These are phyloP conservation scores for Zangia roseola DNA, from an alignment of 768 basidiomycete species.

Conservation along the genomic window DNA sequence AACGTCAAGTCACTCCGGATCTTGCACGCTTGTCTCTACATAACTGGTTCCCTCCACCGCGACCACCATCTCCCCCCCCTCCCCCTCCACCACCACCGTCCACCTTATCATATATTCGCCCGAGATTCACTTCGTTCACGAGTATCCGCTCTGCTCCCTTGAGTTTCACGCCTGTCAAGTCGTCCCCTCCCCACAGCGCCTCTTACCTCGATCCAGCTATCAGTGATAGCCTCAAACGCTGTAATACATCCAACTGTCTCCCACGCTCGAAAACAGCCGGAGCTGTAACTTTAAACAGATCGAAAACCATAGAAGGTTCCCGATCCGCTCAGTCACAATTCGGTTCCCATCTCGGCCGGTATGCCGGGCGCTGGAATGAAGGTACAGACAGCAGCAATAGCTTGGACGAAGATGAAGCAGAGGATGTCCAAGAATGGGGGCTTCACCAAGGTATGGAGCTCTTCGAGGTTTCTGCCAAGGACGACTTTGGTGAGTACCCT, in stretches of 20 bases:
- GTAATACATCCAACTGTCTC: slow-evolving; percentile 47
- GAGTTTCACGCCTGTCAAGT: slow-evolving; percentile 41
- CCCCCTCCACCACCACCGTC: slow-evolving; percentile 51
- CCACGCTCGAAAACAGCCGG: slow-evolving; percentile 50
- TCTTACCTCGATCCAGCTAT: slow-evolving; percentile 63
- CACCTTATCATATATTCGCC: slow-evolving; percentile 36
- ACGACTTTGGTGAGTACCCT: slow-evolving; percentile 60
- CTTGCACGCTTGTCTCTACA: slow-evolving; percentile 80
- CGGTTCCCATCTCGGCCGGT: slow-evolving; percentile 53
- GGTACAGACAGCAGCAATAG: slow-evolving; percentile 64
- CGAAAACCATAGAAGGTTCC: slow-evolving; percentile 39
- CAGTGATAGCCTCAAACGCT: slow-evolving; percentile 51
- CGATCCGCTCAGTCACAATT: slow-evolving; percentile 52
- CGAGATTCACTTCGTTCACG: slow-evolving; percentile 39
- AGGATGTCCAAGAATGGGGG: slow-evolving; percentile 66
- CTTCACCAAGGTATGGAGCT: slow-evolving; percentile 82
- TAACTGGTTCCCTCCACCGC: slow-evolving; percentile 85
- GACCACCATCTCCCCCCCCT: slow-evolving; percentile 62
- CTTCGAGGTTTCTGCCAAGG: slow-evolving; percentile 90
- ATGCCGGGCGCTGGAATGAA: slow-evolving; percentile 54
- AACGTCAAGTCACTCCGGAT: slow-evolving; percentile 78
- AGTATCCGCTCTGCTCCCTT: slow-evolving; percentile 62
- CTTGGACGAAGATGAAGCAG: slow-evolving; percentile 59
- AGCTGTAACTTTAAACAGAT: slow-evolving; percentile 31
- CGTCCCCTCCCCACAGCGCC: slow-evolving; percentile 55